These are phyloP conservation scores for Ambrosiella xylebori DNA, from an alignment of 2,329 filamentous ascomycete genomes.

Conservation along the genomic window DNA sequence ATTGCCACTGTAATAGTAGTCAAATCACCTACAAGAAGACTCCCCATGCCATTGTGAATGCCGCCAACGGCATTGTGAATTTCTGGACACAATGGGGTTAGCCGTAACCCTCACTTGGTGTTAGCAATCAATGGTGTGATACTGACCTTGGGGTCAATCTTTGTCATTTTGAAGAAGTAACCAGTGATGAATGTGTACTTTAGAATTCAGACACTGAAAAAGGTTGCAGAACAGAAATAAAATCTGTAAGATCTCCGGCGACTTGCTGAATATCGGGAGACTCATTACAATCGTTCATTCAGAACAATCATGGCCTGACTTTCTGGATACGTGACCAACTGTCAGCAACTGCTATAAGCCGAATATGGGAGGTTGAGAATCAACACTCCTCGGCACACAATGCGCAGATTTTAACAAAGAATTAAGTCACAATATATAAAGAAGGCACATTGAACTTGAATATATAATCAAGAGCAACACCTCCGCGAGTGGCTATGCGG, in stretches of 20 bases:
- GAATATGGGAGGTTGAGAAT: not conserved
- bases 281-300: not conserved
- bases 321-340: not conserved
- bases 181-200: no score
- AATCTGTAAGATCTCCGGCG: no score
- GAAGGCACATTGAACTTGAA: no score
- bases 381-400: no score
- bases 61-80: conserved; percentile 32
- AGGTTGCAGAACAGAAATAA: no score
- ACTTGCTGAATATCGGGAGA: no score
- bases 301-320: not conserved
- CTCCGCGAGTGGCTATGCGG: no score
- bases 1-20: not conserved
- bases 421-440: no score
- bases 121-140: not conserved
- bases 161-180: conserved; percentile 3
- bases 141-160: conserved; percentile 13
- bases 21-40: conserved; percentile 26
- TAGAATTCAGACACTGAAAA: no score
- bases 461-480: no score
- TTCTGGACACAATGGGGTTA: conserved; percentile 8
- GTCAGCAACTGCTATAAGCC: not conserved
- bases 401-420: no score
- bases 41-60: conserved; percentile 36
- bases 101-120: not conserved